Evolutionary conservation across 169 alveolate genomes (phyloP).

Genomic region (Cryptosporidium canis): DNA sequence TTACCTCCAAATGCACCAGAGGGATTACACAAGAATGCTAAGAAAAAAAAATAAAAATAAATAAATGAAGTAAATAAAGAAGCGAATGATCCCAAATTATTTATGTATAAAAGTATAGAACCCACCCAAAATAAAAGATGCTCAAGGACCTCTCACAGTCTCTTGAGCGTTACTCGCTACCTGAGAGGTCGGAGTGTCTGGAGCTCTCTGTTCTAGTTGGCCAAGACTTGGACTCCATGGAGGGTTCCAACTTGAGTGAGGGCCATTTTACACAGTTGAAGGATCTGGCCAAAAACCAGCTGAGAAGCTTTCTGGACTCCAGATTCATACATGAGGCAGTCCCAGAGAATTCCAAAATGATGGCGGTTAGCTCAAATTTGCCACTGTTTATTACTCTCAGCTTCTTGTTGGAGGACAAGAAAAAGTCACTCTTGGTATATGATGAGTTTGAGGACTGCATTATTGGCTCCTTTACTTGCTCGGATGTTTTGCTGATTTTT

Average conservation of each 20-base stretch:
- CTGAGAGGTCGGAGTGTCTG: constrained; percentile 10
- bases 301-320: neutral
- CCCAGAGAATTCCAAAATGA: constrained; percentile 49
- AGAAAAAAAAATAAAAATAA: neutral
- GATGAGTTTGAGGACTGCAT: constrained; percentile 17
- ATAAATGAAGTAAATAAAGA: too few relatives aligned
- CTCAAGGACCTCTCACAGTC: constrained; percentile 14
- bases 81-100: neutral
- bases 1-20: constrained; percentile 30
- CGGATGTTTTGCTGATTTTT: constrained; percentile 33
- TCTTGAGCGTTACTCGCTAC: constrained; percentile 26
- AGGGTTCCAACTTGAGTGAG: neutral
- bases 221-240: neutral
- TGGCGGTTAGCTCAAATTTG: constrained; percentile 44
- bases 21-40: neutral
- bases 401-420: constrained; percentile 51
- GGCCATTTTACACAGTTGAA: neutral
- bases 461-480: constrained; percentile 46
- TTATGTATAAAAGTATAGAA: neutral
- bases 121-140: neutral
- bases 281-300: neutral
- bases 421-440: constrained; percentile 34
- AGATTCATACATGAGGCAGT: constrained; percentile 23
- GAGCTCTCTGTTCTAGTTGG: neutral
- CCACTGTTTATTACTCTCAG: constrained; percentile 36